These are phyloP conservation scores for Astrocystis sublimbata DNA, from an alignment of 495 filamentous ascomycete species.

Conservation along the genomic window DNA sequence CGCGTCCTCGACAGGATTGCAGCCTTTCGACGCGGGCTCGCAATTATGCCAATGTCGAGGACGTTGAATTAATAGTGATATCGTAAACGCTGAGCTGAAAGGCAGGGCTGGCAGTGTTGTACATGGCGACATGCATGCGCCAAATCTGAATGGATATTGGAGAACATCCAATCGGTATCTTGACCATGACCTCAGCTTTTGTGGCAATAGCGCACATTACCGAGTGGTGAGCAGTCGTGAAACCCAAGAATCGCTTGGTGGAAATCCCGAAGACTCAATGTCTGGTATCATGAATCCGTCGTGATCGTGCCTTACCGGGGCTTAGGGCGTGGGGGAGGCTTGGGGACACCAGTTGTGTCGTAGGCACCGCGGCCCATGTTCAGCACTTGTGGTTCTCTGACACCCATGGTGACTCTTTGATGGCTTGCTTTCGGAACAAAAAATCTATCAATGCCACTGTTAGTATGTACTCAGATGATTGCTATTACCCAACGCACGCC, in stretches of 20 bases:
- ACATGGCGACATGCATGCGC: constrained; percentile 11
- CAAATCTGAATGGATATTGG: constrained; percentile 7
- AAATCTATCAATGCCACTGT: neutral
- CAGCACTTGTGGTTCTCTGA: constrained; percentile 44
- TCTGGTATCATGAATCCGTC: neutral
- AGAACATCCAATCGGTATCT: neutral
- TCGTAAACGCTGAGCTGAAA: constrained; percentile 16
- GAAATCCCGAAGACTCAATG: neutral
- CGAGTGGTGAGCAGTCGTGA: neutral
- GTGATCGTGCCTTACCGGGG: constrained; percentile 40
- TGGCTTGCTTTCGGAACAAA: neutral
- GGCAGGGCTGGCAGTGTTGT: constrained; percentile 20
- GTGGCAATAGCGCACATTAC: neutral
- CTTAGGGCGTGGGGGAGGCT: constrained; percentile 56
- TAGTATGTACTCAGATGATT: neutral
- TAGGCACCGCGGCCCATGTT: constrained; percentile 61
- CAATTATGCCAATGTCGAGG: neutral
- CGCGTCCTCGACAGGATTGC: neutral
- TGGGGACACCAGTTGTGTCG: constrained; percentile 57
- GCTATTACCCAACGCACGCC: neutral
- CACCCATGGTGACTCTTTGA: constrained; percentile 41
- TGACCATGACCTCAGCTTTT: neutral
- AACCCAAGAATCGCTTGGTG: neutral
- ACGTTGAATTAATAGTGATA: constrained; percentile 22
- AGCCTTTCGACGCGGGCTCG: neutral